Conservation (phyloP, 306 rosid species). For the Pterocarpus santalinus region DNA sequence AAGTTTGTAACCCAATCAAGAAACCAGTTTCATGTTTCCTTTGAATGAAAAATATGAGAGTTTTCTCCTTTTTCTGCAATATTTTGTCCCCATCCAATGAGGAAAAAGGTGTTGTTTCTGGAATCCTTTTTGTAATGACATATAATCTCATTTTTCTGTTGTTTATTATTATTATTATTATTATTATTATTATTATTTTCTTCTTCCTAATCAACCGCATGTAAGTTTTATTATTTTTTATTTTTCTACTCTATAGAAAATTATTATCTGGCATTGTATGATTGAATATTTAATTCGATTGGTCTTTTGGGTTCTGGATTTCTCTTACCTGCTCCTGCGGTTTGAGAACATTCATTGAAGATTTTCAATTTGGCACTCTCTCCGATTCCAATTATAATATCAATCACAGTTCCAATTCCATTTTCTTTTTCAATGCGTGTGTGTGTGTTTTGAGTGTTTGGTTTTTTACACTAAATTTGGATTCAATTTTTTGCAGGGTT, state of each 20-base stretch:
- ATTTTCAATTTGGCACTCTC: not conserved
- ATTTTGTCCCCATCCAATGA: too few relatives aligned
- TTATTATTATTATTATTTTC: not conserved
- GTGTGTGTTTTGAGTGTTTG: not conserved
- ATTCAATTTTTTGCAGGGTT: conserved; percentile 68
- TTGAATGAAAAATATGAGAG: not conserved
- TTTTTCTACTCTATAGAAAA: not conserved
- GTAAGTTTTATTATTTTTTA: not conserved
- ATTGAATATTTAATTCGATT: conserved; percentile 31
- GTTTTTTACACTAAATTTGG: conserved; percentile 5
- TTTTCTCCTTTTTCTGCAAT: not conserved
- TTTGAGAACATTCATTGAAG: not conserved
- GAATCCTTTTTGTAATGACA: not conserved
- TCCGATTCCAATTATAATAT: not conserved
- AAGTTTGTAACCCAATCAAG: conserved; percentile 2
- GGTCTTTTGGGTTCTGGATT: conserved; percentile 33
- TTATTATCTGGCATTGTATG: not conserved
- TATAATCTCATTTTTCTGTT: not conserved
- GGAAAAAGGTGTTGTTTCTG: not conserved
- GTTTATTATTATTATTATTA: not conserved
- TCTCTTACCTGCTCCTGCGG: conserved; percentile 2
- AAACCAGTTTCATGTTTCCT: not conserved
- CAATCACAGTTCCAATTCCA: not conserved
- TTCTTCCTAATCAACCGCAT: not conserved
- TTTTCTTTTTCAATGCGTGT: not conserved